Conservation (phyloP, 192 early-diverging fungal species). For the Dimargaris cristalligena region DNA sequence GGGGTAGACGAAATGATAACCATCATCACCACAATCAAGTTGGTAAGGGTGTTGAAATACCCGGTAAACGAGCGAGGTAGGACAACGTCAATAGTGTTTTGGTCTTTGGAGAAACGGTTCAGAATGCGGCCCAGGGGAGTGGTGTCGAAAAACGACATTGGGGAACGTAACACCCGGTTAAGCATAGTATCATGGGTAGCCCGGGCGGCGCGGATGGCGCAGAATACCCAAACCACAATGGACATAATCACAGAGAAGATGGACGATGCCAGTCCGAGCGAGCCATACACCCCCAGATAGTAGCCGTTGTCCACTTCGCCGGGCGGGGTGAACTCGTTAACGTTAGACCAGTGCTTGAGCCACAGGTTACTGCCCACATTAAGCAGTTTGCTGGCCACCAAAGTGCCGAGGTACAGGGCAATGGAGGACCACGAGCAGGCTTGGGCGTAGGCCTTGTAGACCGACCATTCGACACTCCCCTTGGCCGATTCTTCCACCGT, state of each 20-base stretch:
- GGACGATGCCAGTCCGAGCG: slow-evolving; percentile 53
- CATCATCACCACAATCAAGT: slow-evolving; percentile 22
- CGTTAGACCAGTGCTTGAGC: slow-evolving; percentile 56
- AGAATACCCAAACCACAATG: slow-evolving; percentile 58
- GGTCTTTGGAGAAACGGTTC: slow-evolving; percentile 81
- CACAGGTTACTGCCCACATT: slow-evolving; percentile 46
- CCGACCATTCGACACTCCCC: slow-evolving; percentile 63
- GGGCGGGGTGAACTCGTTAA: slow-evolving; percentile 26
- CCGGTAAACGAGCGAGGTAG: slow-evolving; percentile 35
- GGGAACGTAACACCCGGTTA: slow-evolving; percentile 45
- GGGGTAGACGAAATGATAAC: slow-evolving; percentile 32
- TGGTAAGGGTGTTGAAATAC: slow-evolving; percentile 25
- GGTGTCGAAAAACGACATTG: slow-evolving; percentile 44
- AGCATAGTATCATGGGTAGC: slow-evolving; percentile 62
- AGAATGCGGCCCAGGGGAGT: slow-evolving; percentile 73
- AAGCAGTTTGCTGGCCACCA: slow-evolving; percentile 34
- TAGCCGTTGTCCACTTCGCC: slow-evolving; percentile 26
- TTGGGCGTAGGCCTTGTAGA: slow-evolving; percentile 66
- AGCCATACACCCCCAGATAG: slow-evolving; percentile 67
- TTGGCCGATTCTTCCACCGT: slow-evolving; percentile 64
- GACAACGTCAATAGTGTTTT: slow-evolving; percentile 58
- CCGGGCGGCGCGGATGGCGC: slow-evolving; percentile 62
- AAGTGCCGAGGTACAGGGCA: slow-evolving; percentile 35
- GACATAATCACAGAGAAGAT: slow-evolving; percentile 45
- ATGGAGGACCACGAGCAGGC: slow-evolving; percentile 50